A percentile compares a stretch with the other conserved stretches of the same genome.
These are phyloP conservation scores for Artemisia tridentata DNA, from an alignment of 129 eudicot genomes.

Conservation along the genomic window DNA sequence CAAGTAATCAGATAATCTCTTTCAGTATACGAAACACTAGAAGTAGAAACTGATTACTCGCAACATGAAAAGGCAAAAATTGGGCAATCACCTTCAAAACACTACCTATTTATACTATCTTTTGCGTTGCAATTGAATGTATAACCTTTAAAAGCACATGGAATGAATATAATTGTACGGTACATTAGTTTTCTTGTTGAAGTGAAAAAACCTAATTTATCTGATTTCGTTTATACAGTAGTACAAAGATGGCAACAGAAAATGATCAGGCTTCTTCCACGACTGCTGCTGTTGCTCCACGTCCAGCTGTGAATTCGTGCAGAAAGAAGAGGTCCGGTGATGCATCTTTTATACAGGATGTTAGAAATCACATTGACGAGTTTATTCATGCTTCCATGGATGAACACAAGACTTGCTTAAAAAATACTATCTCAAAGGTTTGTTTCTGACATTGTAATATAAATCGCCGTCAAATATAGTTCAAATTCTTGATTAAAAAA, in stretches of 20 bases:
- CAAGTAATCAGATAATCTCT: too few species aligned
- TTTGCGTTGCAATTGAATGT: too few species aligned
- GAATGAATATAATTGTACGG: too few species aligned
- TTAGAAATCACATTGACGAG: constrained; percentile 73
- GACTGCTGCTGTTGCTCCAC: constrained; percentile 2
- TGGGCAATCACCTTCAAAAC: too few species aligned
- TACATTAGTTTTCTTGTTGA: too few species aligned
- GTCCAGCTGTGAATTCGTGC: constrained; percentile 48
- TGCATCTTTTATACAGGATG: constrained; percentile 65
- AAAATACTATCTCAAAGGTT: constrained; percentile 64
- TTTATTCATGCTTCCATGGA: constrained; percentile 80
- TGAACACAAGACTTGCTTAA: constrained; percentile 69
- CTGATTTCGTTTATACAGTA: not conserved
- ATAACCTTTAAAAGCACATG: too few species aligned
- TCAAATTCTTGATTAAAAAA: too few species aligned
- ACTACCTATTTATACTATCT: too few species aligned
- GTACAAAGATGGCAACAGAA: constrained; percentile 47
- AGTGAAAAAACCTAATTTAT: too few species aligned
- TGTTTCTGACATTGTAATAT: not conserved
- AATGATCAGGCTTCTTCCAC: constrained; percentile 23
- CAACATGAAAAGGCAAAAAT: too few species aligned
- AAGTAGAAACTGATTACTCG: too few species aligned
- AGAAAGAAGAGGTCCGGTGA: constrained; percentile 66
- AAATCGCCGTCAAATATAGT: not conserved
- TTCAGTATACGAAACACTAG: too few species aligned